Evolutionary conservation across 148 eudicot genomes (phyloP).

Genomic region (Agrostemma githago): DNA sequence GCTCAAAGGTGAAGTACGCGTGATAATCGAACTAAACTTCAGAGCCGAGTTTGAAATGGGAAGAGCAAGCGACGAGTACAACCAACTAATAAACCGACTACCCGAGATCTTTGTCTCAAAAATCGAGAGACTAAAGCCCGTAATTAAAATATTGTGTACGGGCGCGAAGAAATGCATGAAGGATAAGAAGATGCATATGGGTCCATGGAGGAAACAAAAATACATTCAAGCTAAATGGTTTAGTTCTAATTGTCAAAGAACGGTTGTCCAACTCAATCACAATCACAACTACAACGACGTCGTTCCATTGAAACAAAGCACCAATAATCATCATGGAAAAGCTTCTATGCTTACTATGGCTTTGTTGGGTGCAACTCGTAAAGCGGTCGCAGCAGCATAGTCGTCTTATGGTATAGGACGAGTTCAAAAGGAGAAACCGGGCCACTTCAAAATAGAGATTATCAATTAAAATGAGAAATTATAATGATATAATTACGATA

Average conservation of each 20-base stretch:
- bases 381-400: constrained; percentile 46
- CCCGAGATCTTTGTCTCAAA: constrained; percentile 83
- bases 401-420: too few species aligned
- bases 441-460: too few species aligned
- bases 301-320: not conserved
- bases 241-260: constrained; percentile 40
- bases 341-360: constrained; percentile 69
- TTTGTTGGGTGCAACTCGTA: constrained; percentile 36
- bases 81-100: constrained; percentile 43
- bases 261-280: not conserved
- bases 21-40: constrained; percentile 70
- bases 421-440: too few species aligned
- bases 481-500: too few species aligned
- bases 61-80: constrained; percentile 77
- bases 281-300: not conserved
- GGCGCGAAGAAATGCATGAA: constrained; percentile 90
- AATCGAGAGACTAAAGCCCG: constrained; percentile 48
- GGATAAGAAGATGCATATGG: constrained; percentile 90
- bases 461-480: too few species aligned
- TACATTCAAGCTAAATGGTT: constrained; percentile 94
- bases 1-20: constrained; percentile 50
- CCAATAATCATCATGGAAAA: constrained; percentile 24
- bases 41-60: constrained; percentile 80
- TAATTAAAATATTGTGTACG: constrained; percentile 60
- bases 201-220: constrained; percentile 83